These are phyloP conservation scores for Leccinum arenicola DNA, from an alignment of 768 basidiomycete species.

Conservation along the genomic window DNA sequence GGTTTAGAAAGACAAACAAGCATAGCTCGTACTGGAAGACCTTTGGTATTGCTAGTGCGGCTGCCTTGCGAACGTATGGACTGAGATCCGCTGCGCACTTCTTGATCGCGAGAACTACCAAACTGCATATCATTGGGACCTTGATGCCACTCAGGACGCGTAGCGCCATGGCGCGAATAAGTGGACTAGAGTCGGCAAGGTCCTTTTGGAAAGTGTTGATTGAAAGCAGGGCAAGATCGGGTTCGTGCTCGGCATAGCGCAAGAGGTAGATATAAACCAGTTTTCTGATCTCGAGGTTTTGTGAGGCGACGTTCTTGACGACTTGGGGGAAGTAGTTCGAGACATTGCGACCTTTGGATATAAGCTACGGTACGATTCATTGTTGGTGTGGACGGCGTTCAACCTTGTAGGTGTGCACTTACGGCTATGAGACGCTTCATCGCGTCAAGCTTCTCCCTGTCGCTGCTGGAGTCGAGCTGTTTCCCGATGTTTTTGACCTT, in stretches of 20 bases:
- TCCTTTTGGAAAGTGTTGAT: slow-evolving; percentile 99
- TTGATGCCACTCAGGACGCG: slow-evolving; percentile 90
- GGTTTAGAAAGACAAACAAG: slow-evolving; percentile 1
- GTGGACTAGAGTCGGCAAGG: slow-evolving; percentile 84
- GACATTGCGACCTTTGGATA: slow-evolving; percentile 89
- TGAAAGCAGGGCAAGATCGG: slow-evolving; percentile 90
- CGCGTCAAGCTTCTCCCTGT: slow-evolving; percentile 89
- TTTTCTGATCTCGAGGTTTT: slow-evolving; percentile 91
- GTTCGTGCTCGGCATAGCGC: slow-evolving; percentile 89
- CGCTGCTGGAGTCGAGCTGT: slow-evolving; percentile 85
- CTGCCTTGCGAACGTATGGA: slow-evolving; percentile 92
- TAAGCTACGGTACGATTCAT: slow-evolving; percentile 53
- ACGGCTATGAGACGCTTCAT: slow-evolving; percentile 95
- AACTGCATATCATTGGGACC: slow-evolving; percentile 82
- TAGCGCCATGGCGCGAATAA: slow-evolving; percentile 95
- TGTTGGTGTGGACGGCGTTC: neutral
- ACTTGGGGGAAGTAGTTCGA: slow-evolving; percentile 95
- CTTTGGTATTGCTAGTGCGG: slow-evolving; percentile 87
- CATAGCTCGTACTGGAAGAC: slow-evolving; percentile 62
- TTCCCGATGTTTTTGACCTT: slow-evolving; percentile 78
- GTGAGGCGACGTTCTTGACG: slow-evolving; percentile 93
- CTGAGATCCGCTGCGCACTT: slow-evolving; percentile 91
- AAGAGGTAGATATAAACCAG: slow-evolving; percentile 97
- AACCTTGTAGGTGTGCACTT: slow-evolving; percentile 30
- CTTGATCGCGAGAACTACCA: slow-evolving; percentile 85